Evolutionary conservation across 208 protist species (phyloP).

Genomic region (Leishmania guyanensis): DNA sequence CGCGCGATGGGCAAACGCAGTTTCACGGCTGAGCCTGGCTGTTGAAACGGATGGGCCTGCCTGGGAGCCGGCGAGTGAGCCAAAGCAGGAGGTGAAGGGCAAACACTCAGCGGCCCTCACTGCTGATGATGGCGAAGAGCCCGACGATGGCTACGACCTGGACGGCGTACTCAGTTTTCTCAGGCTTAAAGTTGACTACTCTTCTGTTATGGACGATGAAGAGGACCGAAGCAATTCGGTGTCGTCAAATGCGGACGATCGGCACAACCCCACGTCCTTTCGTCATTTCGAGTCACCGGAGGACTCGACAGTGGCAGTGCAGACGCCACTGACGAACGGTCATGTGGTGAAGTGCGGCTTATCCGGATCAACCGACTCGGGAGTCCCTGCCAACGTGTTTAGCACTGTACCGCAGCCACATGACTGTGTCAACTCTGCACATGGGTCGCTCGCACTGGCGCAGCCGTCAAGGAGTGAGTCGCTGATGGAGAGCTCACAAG

Average conservation of each 20-base stretch:
- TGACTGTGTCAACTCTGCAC: neutral
- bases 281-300: conserved; percentile 12
- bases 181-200: conserved; percentile 17
- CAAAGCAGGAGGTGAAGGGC: neutral
- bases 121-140: conserved; percentile 10
- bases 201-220: conserved; percentile 5
- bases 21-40: neutral
- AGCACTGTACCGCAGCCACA: conserved; percentile 11
- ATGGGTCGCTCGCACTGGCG: conserved; percentile 3
- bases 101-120: neutral
- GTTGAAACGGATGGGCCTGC: neutral
- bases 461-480: conserved; percentile 8
- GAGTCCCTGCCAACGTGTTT: neutral
- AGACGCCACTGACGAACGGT: neutral
- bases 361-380: neutral
- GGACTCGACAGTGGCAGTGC: neutral
- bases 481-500: conserved; percentile 2
- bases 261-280: conserved; percentile 14
- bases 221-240: conserved; percentile 22
- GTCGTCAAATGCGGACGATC: conserved; percentile 6
- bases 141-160: conserved; percentile 31
- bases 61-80: neutral
- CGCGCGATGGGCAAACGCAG: neutral
- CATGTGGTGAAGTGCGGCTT: neutral
- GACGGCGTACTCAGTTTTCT: conserved; percentile 28